Evolutionary conservation across 2,329 filamentous ascomycete genomes (phyloP).

Genomic region (Phialemonium atrogriseum): DNA sequence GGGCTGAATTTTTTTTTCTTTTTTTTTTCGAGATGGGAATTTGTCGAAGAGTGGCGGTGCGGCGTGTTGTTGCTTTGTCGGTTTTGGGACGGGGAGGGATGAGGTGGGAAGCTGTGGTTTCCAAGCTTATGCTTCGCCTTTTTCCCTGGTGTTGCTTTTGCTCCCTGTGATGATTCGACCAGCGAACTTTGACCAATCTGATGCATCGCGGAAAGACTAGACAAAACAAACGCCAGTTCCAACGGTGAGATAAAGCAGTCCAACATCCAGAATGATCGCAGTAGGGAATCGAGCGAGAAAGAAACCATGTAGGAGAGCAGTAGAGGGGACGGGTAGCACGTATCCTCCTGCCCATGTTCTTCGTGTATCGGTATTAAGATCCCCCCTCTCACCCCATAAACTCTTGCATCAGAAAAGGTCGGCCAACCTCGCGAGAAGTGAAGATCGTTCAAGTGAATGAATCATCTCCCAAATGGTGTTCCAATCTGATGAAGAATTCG

Average conservation of each 20-base stretch:
- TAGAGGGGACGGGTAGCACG: slow-evolving; percentile 19
- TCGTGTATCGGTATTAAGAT: slow-evolving; percentile 22
- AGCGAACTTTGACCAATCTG: slow-evolving; percentile 15
- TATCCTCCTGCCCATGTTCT: slow-evolving; percentile 12
- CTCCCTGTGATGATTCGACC: slow-evolving; percentile 12
- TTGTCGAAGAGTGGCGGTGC: slow-evolving; percentile 1
- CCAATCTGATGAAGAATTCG: slow-evolving; percentile 40
- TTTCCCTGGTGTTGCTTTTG: slow-evolving; percentile 8
- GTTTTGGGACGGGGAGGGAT: slow-evolving; percentile 4
- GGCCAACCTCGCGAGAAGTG: slow-evolving; percentile 45
- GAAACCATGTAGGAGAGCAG: slow-evolving; percentile 14
- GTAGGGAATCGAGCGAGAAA: slow-evolving; percentile 12
- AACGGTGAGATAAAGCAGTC: slow-evolving; percentile 11
- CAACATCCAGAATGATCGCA: slow-evolving; percentile 11
- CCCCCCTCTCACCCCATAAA: slow-evolving; percentile 28
- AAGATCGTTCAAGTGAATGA: slow-evolving; percentile 27
- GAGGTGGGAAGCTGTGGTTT: slow-evolving; percentile 6
- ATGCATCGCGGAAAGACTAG: slow-evolving; percentile 11
- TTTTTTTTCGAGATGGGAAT: slow-evolving; percentile 10
- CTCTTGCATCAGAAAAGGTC: slow-evolving; percentile 34
- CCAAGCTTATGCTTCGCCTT: slow-evolving; percentile 9
- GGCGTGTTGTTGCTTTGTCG: slow-evolving; percentile 8
- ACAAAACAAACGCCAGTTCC: slow-evolving; percentile 15
- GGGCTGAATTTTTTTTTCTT: slow-evolving; percentile 7
- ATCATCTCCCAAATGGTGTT: slow-evolving; percentile 37